A percentile compares a stretch with the other conserved stretches of the same genome.
Conservation (phyloP, 2,329 filamentous ascomycete genomes). For the Fusarium illudens region DNA sequence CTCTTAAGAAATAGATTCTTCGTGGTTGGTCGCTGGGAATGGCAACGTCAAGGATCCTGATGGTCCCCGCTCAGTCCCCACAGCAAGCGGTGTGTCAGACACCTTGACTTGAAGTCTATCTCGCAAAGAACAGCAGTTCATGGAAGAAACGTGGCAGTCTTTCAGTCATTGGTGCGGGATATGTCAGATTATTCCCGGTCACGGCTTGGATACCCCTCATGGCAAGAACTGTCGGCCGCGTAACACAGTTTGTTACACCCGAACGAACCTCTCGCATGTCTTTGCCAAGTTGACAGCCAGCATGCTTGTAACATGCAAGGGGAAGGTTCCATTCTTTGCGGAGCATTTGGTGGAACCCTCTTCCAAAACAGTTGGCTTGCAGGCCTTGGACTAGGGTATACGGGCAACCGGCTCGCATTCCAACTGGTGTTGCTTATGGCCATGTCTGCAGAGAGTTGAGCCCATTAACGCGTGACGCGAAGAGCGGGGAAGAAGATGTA, state of each 20-base stretch:
- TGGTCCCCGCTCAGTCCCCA: neutral
- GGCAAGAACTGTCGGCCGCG: neutral
- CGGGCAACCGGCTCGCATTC: neutral
- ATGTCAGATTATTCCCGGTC: neutral
- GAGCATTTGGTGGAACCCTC: neutral
- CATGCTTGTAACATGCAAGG: neutral
- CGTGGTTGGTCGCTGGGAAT: neutral
- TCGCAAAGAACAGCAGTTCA: neutral
- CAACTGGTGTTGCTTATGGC: neutral
- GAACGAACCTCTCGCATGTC: neutral
- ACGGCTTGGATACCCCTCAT: neutral
- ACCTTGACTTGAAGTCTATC: neutral
- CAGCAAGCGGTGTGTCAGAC: neutral
- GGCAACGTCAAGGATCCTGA: neutral
- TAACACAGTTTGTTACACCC: neutral
- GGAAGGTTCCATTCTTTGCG: neutral
- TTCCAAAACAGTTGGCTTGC: neutral
- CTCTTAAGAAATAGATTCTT: neutral
- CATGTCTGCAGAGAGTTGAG: neutral
- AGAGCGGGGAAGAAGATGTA: neutral
- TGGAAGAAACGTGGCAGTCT: neutral
- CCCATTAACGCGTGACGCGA: neutral
- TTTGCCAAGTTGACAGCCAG: neutral
- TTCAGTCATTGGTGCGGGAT: neutral
- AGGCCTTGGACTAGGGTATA: neutral